Evolutionary conservation across 306 rosid genomes (phyloP).

Genomic region (Pueraria montana): DNA sequence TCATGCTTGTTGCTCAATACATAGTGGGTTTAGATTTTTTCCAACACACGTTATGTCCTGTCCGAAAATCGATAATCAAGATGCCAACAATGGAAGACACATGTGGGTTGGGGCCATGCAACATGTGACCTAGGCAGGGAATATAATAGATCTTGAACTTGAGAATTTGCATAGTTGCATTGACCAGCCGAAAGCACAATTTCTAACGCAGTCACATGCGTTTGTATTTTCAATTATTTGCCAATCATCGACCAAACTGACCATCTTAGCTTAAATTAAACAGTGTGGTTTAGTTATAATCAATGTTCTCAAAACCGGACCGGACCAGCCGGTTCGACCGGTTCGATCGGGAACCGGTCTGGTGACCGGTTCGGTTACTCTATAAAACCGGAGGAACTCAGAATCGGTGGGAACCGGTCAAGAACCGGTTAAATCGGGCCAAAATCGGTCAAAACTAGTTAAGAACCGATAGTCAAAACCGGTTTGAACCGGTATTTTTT

Average conservation of each 20-base stretch:
- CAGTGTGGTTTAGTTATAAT: background rate
- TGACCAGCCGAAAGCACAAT: conserved; percentile 37
- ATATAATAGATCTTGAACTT: background rate
- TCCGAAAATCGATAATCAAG: conserved; percentile 6
- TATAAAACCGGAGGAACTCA: no score
- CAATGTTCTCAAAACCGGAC: no score
- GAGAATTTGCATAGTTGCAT: conserved; percentile 2
- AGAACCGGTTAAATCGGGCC: no score
- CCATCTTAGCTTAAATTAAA: conserved; percentile 18
- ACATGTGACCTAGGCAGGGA: conserved; percentile 23
- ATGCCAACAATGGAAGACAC: conserved; percentile 17
- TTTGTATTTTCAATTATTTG: conserved; percentile 4
- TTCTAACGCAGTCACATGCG: conserved; percentile 28
- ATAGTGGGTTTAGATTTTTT: no score
- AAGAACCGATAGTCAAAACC: no score
- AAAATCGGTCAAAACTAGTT: no score
- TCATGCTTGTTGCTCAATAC: background rate
- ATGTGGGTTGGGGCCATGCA: conserved; percentile 24
- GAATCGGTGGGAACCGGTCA: no score
- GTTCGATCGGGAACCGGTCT: no score
- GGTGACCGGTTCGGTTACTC: no score
- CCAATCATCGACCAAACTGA: background rate
- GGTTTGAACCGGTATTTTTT: no score
- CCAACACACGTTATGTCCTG: background rate
- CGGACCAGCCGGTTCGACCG: no score